Percentiles rank a stretch among this genome's conserved stretches.
phyloP scores from a whole-genome alignment of 2,329 filamentous ascomycete genomes.

The Microdochium bolleyi region DNA sequence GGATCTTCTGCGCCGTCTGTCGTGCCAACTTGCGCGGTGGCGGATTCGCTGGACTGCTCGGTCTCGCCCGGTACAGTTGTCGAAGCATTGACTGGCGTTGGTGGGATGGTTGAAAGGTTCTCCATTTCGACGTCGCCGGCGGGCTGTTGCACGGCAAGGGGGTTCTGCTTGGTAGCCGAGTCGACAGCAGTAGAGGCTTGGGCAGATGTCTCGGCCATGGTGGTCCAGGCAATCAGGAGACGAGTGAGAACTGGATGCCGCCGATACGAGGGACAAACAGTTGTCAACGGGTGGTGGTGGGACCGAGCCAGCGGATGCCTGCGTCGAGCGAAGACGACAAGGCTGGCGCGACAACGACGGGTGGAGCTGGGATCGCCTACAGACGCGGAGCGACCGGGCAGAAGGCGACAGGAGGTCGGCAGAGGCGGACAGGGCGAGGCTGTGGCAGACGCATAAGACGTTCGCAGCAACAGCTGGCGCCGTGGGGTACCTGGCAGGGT shows the following conservation, averaged over 20 bases:
- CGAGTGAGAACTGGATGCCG: background rate
- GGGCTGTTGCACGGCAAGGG: slow-evolving; percentile 1
- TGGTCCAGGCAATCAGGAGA: background rate
- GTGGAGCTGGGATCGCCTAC: background rate
- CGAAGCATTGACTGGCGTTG: slow-evolving; percentile 11
- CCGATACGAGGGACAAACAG: background rate
- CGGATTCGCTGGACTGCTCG: slow-evolving; percentile 6
- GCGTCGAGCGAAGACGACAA: background rate
- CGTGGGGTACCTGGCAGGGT: too few relatives aligned
- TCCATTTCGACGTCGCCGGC: slow-evolving; percentile 19
- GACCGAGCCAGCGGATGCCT: background rate
- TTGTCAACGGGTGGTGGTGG: background rate
- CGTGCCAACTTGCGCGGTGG: slow-evolving; percentile 11
- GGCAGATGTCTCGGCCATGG: background rate
- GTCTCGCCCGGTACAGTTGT: slow-evolving; percentile 3
- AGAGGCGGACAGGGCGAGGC: too few relatives aligned
- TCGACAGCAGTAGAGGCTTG: background rate
- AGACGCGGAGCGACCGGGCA: background rate
- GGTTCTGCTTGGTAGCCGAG: background rate
- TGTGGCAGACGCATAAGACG: too few relatives aligned
- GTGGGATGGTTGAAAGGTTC: slow-evolving; percentile 14
- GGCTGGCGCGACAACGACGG: background rate
- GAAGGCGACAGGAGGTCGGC: background rate
- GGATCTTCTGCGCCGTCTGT: slow-evolving; percentile 11
- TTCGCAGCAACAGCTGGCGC: too few relatives aligned